Conservation (phyloP, 148 eudicot genomes). For the Rhododendron mucronatum region DNA sequence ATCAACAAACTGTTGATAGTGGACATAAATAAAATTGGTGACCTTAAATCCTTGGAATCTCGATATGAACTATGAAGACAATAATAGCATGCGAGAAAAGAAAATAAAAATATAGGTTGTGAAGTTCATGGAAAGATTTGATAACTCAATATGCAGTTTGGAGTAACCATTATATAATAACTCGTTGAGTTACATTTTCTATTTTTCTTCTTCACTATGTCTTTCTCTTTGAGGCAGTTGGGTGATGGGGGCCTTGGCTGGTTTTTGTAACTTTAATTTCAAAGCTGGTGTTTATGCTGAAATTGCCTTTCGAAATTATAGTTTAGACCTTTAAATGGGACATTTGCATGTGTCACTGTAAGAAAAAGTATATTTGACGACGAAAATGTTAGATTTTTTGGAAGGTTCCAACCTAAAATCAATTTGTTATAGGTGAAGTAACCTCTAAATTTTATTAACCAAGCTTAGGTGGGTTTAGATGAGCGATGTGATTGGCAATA, state of each 20-base stretch:
- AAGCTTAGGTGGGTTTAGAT: too few species aligned
- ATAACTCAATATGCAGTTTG: slow-evolving; percentile 43
- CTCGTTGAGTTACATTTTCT: too few species aligned
- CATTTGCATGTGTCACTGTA: neutral
- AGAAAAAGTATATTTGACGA: too few species aligned
- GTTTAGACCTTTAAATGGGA: neutral
- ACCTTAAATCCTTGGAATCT: neutral
- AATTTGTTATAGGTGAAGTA: too few species aligned
- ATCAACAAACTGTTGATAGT: neutral
- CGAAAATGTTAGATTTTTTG: too few species aligned
- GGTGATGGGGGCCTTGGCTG: neutral
- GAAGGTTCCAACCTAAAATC: too few species aligned
- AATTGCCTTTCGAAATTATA: neutral
- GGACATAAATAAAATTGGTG: neutral
- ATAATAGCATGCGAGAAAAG: neutral
- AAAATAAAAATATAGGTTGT: too few species aligned
- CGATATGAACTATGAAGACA: neutral
- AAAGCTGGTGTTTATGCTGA: neutral
- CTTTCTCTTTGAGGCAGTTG: neutral
- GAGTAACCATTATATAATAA: too few species aligned
- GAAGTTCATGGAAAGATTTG: neutral
- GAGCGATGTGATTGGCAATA: too few species aligned
- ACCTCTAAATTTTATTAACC: too few species aligned
- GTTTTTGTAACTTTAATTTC: neutral
- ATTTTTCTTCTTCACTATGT: too few species aligned